phyloP scores from a whole-genome alignment of 805 yeast species.

The Starmerella floris region DNA sequence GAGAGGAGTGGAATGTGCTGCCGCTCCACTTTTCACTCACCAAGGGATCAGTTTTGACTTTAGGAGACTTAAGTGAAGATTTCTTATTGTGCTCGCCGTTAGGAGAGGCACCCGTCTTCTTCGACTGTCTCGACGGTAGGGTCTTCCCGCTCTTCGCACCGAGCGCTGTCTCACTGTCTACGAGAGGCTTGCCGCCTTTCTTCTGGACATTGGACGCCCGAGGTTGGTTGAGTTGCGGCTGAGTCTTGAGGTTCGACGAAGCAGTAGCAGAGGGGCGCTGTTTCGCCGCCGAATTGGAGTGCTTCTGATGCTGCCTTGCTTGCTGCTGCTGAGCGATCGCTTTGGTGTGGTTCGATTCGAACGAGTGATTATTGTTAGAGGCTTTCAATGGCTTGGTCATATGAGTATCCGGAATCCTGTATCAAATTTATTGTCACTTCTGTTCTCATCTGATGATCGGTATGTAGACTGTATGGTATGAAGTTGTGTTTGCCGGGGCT shows the following conservation, averaged over 20 bases:
- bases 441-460: conserved; percentile 10
- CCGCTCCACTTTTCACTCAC: conserved; percentile 16
- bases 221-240: no score
- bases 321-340: background rate
- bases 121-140: no score
- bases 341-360: no score
- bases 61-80: background rate
- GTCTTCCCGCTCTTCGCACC: no score
- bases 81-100: background rate
- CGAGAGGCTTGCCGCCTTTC: no score
- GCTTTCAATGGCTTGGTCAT: conserved; percentile 4
- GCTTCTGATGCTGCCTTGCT: background rate
- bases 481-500: background rate
- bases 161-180: no score
- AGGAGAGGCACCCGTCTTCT: background rate
- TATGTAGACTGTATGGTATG: background rate
- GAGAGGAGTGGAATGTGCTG: conserved; percentile 21
- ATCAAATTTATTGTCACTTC: background rate
- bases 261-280: no score
- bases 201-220: no score
- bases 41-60: background rate
- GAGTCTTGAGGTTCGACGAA: no score
- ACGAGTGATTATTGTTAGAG: background rate
- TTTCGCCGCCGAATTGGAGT: no score
- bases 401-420: background rate